phyloP scores from a whole-genome alignment of 768 basidiomycete species.

The Coprinopsis marcescibilis region DNA sequence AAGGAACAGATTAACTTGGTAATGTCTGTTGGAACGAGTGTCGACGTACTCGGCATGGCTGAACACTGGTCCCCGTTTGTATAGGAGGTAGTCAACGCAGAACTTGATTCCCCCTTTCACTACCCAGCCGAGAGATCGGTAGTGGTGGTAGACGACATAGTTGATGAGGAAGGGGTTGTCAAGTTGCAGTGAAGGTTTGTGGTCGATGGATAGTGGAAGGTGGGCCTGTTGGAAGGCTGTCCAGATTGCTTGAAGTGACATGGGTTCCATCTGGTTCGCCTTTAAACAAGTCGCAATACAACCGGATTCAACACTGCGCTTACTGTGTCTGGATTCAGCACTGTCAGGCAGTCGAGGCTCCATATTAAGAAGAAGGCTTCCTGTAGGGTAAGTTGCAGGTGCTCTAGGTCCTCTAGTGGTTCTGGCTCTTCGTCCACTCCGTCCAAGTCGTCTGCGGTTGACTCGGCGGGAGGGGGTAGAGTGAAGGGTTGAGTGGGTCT shows the following conservation, averaged over 20 bases:
- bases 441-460: slow-evolving; percentile 21
- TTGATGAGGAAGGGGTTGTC: slow-evolving; percentile 92
- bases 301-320: slow-evolving; percentile 15
- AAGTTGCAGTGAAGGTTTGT: slow-evolving; percentile 40
- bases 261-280: slow-evolving; percentile 40
- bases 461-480: slow-evolving; percentile 19
- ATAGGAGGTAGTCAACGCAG: slow-evolving; percentile 91
- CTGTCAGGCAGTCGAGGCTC: slow-evolving; percentile 75
- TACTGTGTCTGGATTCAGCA: slow-evolving; percentile 65
- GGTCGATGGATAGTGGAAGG: slow-evolving; percentile 30
- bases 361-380: slow-evolving; percentile 89
- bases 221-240: slow-evolving; percentile 54
- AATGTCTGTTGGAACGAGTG: not conserved
- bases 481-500: slow-evolving; percentile 33
- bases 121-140: slow-evolving; percentile 94
- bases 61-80: slow-evolving; percentile 93
- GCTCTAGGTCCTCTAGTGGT: slow-evolving; percentile 70
- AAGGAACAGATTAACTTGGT: not conserved
- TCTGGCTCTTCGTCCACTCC: slow-evolving; percentile 41
- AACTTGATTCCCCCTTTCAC: slow-evolving; percentile 96
- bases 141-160: slow-evolving; percentile 92
- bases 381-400: slow-evolving; percentile 82
- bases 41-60: slow-evolving; percentile 84
- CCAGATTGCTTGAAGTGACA: slow-evolving; percentile 60
- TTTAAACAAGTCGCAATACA: not conserved